Conservation (phyloP, 129 eudicot genomes). For the Centella asiatica region DNA sequence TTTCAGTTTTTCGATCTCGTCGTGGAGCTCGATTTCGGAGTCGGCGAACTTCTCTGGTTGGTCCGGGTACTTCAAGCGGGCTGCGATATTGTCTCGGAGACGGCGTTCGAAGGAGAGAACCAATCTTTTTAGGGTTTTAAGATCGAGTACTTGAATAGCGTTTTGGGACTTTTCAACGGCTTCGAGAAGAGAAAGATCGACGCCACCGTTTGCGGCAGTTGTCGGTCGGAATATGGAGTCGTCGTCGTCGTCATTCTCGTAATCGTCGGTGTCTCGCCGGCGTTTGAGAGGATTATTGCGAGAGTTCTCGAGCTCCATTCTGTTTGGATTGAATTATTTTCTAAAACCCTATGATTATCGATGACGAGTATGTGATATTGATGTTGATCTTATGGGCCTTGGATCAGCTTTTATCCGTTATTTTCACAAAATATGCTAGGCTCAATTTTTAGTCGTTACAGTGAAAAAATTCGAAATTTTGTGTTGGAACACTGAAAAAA, state of each 20-base stretch:
- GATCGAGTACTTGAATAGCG: conserved; percentile 60
- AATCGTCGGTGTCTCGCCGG: conserved; percentile 35
- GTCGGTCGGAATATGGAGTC: conserved; percentile 4
- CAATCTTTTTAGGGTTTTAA: conserved; percentile 78
- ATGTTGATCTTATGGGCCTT: too few species aligned
- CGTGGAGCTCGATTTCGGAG: conserved; percentile 91
- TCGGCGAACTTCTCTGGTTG: conserved; percentile 95
- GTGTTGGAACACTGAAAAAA: too few species aligned
- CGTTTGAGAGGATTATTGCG: conserved; percentile 33
- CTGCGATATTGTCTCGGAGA: conserved; percentile 82
- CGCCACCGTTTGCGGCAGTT: conserved; percentile 20
- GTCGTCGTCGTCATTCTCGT: conserved; percentile 13
- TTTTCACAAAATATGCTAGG: too few species aligned
- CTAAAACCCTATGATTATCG: conserved; percentile 19
- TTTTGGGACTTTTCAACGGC: conserved; percentile 59
- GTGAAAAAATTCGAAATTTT: too few species aligned
- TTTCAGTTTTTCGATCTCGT: conserved; percentile 82
- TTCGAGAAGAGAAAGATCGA: conserved; percentile 57
- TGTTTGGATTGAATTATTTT: conserved; percentile 15
- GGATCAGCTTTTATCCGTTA: too few species aligned
- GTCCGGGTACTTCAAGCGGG: conserved; percentile 88
- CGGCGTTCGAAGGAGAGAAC: conserved; percentile 88
- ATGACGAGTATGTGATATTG: too few species aligned
- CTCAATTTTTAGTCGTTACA: too few species aligned
- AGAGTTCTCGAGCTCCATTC: conserved; percentile 30